Conservation (phyloP, 441 rosid species). For the Mallotus repandus region DNA sequence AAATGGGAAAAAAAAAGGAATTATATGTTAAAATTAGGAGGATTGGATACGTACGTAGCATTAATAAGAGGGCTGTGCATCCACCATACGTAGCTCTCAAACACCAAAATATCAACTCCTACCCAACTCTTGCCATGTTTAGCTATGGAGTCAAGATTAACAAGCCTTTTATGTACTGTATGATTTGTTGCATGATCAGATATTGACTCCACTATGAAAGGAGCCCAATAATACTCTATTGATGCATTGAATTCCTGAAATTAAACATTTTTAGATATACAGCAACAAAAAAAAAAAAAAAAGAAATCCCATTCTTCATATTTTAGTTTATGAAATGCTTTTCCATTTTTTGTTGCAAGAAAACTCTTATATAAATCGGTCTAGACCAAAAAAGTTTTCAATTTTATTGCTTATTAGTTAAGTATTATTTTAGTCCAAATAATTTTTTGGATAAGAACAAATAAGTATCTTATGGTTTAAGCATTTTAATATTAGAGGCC, state of each 20-base stretch:
- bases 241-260: conserved; percentile 75
- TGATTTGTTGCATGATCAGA: conserved; percentile 95
- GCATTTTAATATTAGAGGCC: too few species aligned
- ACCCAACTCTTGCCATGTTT: conserved; percentile 83
- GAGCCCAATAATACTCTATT: conserved; percentile 96
- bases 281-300: too few species aligned
- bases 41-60: conserved; percentile 60
- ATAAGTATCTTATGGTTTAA: too few species aligned
- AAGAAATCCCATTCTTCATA: too few species aligned
- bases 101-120: conserved; percentile 71
- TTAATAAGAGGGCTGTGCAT: conserved; percentile 80
- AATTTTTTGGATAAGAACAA: too few species aligned
- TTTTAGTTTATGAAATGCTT: too few species aligned
- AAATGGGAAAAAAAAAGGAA: too few species aligned
- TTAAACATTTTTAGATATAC: background rate
- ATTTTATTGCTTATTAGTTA: too few species aligned
- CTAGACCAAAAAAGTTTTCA: too few species aligned
- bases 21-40: background rate
- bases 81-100: conserved; percentile 97
- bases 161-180: conserved; percentile 66
- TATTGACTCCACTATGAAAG: conserved; percentile 79
- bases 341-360: too few species aligned
- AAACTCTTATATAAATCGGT: too few species aligned
- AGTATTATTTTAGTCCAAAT: too few species aligned
- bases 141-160: conserved; percentile 68